phyloP scores from a whole-genome alignment of 306 rosid genomes.

The Dalbergia oliveri region DNA sequence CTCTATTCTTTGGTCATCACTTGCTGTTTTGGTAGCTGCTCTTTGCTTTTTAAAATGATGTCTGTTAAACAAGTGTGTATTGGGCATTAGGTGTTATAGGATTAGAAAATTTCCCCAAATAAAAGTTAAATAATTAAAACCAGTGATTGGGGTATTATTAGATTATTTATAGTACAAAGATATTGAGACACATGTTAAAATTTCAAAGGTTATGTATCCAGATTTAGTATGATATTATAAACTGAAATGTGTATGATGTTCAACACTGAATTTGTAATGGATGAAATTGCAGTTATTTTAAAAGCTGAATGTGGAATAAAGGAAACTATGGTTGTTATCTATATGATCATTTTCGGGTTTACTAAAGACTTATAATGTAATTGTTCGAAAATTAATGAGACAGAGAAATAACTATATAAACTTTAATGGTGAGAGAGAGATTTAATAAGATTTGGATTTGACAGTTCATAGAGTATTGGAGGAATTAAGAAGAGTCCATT shows the following conservation, averaged over 20 bases:
- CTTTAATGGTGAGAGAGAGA: too few relatives aligned
- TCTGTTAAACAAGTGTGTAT: neutral
- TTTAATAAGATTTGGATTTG: too few relatives aligned
- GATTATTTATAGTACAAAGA: too few relatives aligned
- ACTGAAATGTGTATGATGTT: neutral
- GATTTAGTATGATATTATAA: neutral
- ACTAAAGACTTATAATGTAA: too few relatives aligned
- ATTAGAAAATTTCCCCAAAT: neutral
- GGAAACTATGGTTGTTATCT: neutral
- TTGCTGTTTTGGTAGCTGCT: conserved; percentile 17
- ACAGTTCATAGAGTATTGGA: too few relatives aligned
- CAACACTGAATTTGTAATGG: neutral
- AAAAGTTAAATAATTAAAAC: too few relatives aligned
- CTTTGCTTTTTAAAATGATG: conserved; percentile 37
- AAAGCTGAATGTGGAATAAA: neutral
- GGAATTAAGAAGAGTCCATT: too few relatives aligned
- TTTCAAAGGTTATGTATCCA: neutral
- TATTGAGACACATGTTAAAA: too few relatives aligned
- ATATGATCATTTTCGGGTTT: neutral
- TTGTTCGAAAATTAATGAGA: too few relatives aligned
- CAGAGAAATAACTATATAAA: too few relatives aligned
- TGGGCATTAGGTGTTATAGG: too few relatives aligned
- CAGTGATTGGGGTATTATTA: too few relatives aligned
- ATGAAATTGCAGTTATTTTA: neutral
- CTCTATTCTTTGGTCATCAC: conserved; percentile 12